Percentiles rank a stretch among this genome's conserved stretches.
phyloP scores from a whole-genome alignment of 306 rosid genomes.

The Quillaja saponaria region DNA sequence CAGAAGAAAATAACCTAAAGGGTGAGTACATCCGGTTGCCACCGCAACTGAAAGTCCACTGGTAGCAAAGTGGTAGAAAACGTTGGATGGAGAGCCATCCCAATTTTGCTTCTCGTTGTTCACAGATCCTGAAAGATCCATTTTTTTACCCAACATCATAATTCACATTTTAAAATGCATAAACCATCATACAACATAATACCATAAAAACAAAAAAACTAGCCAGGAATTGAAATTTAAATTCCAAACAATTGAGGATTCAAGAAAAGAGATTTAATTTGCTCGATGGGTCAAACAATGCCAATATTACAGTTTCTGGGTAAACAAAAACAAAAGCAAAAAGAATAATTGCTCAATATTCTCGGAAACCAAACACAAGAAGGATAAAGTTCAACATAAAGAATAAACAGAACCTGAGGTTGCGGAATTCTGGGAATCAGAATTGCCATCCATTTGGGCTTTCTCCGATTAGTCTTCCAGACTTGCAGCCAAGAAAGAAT shows the following conservation, averaged over 20 bases:
- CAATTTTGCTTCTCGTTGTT: constrained; percentile 52
- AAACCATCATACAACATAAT: background rate
- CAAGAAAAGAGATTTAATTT: background rate
- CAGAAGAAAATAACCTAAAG: constrained; percentile 62
- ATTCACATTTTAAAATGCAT: background rate
- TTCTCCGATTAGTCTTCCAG: background rate
- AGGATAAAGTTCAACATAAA: background rate
- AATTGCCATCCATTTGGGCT: constrained; percentile 43
- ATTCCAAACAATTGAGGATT: background rate
- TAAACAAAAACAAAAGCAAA: background rate
- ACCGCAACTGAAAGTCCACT: constrained; percentile 85
- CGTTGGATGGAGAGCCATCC: constrained; percentile 58
- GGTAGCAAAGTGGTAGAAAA: constrained; percentile 68
- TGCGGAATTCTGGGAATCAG: constrained; percentile 36
- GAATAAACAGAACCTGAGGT: constrained; percentile 42
- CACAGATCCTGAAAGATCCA: constrained; percentile 39
- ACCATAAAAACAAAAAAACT: background rate
- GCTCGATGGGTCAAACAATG: background rate
- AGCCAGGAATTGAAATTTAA: background rate
- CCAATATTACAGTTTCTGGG: background rate
- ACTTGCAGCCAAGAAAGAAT: too few relatives aligned
- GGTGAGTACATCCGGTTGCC: constrained; percentile 80
- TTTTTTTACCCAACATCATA: constrained; percentile 3
- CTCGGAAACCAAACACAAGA: background rate
- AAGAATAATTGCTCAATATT: background rate